Percentiles rank a stretch among this genome's conserved stretches.
Evolutionary conservation across 2,329 filamentous ascomycete species (phyloP).

Genomic region (Fusarium verrucosum): DNA sequence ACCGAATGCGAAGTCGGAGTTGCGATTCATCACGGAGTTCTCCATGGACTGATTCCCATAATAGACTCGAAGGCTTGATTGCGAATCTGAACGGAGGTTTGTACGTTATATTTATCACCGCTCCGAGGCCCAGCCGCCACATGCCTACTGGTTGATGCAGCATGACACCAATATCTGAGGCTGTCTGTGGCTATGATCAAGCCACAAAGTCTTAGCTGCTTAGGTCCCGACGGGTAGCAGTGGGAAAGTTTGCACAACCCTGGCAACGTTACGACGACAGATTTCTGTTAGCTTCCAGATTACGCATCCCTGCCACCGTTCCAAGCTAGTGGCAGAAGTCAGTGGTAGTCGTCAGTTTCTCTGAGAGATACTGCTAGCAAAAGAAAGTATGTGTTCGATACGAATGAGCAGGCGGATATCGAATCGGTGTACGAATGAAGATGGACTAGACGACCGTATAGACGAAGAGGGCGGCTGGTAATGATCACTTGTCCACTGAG

Average conservation of each 20-base stretch:
- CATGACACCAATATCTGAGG: slow-evolving; percentile 13
- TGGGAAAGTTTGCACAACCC: slow-evolving; percentile 21
- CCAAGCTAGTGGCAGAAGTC: slow-evolving; percentile 8
- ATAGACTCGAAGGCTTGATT: slow-evolving; percentile 1
- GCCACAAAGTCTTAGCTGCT: slow-evolving; percentile 20
- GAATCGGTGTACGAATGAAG: slow-evolving; percentile 2
- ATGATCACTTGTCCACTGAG: slow-evolving; percentile 25
- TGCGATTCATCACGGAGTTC: slow-evolving; percentile 1
- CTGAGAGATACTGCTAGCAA: slow-evolving; percentile 6
- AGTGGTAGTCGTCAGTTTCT: slow-evolving; percentile 7
- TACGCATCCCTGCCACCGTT: slow-evolving; percentile 9
- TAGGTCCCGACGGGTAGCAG: slow-evolving; percentile 7
- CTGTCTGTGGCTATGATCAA: slow-evolving; percentile 27
- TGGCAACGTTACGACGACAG: slow-evolving; percentile 37
- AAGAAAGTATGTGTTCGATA: slow-evolving; percentile 32
- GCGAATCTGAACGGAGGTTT: slow-evolving; percentile 23
- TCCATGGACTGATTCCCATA: slow-evolving; percentile 15
- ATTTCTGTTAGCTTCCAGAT: slow-evolving; percentile 11
- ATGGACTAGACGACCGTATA: slow-evolving; percentile 16
- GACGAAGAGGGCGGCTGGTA: slow-evolving; percentile 14
- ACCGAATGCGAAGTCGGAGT: not conserved
- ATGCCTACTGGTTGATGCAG: slow-evolving; percentile 2
- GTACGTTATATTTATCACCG: slow-evolving; percentile 28
- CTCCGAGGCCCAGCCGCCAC: not conserved
- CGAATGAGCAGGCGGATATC: slow-evolving; percentile 19